phyloP scores from a whole-genome alignment of 2,329 filamentous ascomycete species.

The Colletotrichum spaethianum region DNA sequence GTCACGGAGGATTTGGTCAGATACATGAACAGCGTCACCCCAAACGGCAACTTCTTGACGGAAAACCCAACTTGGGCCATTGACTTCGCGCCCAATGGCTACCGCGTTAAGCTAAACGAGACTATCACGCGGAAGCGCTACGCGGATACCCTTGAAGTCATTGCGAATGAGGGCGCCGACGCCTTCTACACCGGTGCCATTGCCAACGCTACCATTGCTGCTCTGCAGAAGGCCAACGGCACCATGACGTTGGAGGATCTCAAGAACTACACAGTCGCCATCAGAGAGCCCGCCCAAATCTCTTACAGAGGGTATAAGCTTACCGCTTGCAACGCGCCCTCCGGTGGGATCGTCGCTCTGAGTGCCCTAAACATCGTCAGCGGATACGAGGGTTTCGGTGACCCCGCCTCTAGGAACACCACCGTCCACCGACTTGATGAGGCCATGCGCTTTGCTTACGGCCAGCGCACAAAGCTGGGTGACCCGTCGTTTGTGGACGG shows the following conservation, averaged over 20 bases:
- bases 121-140: constrained; percentile 82
- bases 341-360: constrained; percentile 79
- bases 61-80: constrained; percentile 83
- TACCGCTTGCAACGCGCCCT: constrained; percentile 77
- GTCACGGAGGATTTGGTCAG: constrained; percentile 79
- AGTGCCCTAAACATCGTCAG: constrained; percentile 82
- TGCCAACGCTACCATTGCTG: constrained; percentile 77
- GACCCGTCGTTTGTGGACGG: constrained; percentile 79
- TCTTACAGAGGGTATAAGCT: constrained; percentile 80
- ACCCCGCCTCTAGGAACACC: constrained; percentile 66
- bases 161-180: constrained; percentile 75
- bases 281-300: constrained; percentile 73
- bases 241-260: constrained; percentile 84
- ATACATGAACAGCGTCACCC: constrained; percentile 71
- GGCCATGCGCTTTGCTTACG: constrained; percentile 87
- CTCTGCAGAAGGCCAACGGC: constrained; percentile 74
- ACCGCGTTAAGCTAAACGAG: constrained; percentile 76
- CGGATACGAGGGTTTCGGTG: constrained; percentile 77
- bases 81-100: constrained; percentile 87
- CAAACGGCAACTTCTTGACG: constrained; percentile 73
- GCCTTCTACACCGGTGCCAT: constrained; percentile 80
- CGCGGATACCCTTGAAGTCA: constrained; percentile 79
- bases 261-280: constrained; percentile 77
- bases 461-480: constrained; percentile 78
- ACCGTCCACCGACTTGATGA: constrained; percentile 87